Conservation (phyloP, 805 yeast genomes). For the Candida nitratophila region DNA sequence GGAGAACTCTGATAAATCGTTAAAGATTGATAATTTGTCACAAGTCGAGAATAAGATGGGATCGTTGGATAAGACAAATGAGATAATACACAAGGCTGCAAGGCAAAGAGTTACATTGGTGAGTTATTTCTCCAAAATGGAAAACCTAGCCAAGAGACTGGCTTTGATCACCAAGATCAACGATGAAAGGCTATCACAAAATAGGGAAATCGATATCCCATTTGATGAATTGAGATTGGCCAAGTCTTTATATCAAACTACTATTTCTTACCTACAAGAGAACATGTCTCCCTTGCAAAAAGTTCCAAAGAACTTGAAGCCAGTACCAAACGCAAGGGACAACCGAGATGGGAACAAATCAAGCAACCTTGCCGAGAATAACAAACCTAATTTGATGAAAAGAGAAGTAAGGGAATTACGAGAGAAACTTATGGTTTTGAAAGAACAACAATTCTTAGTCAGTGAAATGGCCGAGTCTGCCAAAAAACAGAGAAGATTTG, state of each 20-base stretch:
- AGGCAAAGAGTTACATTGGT: slow-evolving; percentile 37
- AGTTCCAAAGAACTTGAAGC: slow-evolving; percentile 33
- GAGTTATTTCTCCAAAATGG: slow-evolving; percentile 44
- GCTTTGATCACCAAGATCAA: slow-evolving; percentile 19
- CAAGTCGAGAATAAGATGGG: background rate
- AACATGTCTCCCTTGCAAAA: slow-evolving; percentile 58
- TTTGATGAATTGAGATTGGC: slow-evolving; percentile 39
- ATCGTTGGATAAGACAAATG: slow-evolving; percentile 2
- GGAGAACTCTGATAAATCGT: background rate
- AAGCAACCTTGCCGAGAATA: background rate
- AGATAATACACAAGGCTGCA: slow-evolving; percentile 29
- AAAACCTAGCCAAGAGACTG: slow-evolving; percentile 38
- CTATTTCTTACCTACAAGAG: slow-evolving; percentile 57
- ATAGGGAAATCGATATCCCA: slow-evolving; percentile 2
- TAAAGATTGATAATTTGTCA: background rate
- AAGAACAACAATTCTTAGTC: slow-evolving; percentile 75
- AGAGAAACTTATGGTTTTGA: slow-evolving; percentile 77
- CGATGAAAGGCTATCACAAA: slow-evolving; percentile 4
- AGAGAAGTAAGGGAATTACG: slow-evolving; percentile 50
- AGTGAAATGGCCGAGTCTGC: slow-evolving; percentile 55
- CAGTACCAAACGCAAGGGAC: too few species aligned
- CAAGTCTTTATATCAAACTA: slow-evolving; percentile 48
- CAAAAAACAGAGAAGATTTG: slow-evolving; percentile 65
- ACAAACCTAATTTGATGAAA: slow-evolving; percentile 32
- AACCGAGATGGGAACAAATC: too few species aligned